A percentile compares a stretch with the other conserved stretches of the same genome.
phyloP scores from a whole-genome alignment of 768 basidiomycete species.

The Termitomyces sp. region DNA sequence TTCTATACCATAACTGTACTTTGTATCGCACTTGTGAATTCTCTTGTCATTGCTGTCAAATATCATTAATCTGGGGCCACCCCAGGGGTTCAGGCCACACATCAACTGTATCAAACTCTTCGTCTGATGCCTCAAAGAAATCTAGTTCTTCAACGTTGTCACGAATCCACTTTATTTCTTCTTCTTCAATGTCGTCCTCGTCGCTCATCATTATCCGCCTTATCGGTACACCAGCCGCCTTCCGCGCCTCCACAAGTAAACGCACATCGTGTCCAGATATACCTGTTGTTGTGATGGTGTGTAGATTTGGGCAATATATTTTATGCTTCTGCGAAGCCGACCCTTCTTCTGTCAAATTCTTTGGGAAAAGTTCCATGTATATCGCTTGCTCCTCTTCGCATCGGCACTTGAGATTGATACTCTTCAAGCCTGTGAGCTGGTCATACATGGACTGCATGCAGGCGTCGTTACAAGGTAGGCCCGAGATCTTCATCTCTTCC shows the following conservation, averaged over 20 bases:
- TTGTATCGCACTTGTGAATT: neutral
- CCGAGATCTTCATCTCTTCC: conserved; percentile 45
- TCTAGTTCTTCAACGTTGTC: conserved; percentile 45
- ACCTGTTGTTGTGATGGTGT: conserved; percentile 39
- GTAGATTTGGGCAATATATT: conserved; percentile 46
- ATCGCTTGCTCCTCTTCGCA: conserved; percentile 24
- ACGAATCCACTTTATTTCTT: conserved; percentile 47
- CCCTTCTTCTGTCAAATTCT: conserved; percentile 1
- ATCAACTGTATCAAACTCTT: conserved; percentile 24
- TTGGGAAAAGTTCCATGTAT: conserved; percentile 18
- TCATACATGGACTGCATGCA: conserved; percentile 33
- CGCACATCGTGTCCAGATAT: conserved; percentile 36
- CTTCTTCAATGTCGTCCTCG: conserved; percentile 31
- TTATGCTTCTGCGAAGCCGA: conserved; percentile 13
- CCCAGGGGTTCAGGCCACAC: no score
- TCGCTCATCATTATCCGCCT: conserved; percentile 41
- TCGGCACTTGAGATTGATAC: conserved; percentile 30
- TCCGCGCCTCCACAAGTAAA: conserved; percentile 37
- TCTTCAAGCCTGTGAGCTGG: conserved; percentile 41
- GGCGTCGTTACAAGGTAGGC: conserved; percentile 35
- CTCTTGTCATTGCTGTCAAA: neutral
- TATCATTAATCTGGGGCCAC: no score
- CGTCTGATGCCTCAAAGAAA: conserved; percentile 55
- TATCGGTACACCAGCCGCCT: conserved; percentile 37
- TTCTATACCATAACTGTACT: neutral